Evolutionary conservation across 1,284 basidiomycete species (phyloP).

Genomic region (Cryptococcus sp.): DNA sequence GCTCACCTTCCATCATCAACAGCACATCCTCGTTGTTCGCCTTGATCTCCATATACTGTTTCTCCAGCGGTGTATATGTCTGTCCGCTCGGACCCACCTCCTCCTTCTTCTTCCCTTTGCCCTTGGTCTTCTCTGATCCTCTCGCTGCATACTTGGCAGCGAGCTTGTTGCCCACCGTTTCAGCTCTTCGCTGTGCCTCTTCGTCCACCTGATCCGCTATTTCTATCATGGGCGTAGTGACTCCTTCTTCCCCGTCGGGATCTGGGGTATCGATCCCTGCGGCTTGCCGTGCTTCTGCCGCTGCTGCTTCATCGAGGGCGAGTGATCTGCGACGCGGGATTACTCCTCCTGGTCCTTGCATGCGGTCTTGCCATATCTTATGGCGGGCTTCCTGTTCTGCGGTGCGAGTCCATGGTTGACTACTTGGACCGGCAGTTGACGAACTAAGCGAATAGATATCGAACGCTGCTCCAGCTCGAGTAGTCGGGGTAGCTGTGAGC

Average conservation of each 20-base stretch:
- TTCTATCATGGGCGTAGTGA: conserved; percentile 9
- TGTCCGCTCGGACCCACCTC: conserved; percentile 73
- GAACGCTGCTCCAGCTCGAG: conserved; percentile 33
- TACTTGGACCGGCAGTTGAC: conserved; percentile 10
- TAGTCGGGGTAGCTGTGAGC: neutral
- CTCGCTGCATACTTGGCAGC: conserved; percentile 42
- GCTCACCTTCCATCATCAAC: conserved; percentile 70
- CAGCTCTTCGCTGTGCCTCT: conserved; percentile 17
- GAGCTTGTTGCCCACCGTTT: conserved; percentile 25
- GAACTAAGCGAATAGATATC: conserved; percentile 18
- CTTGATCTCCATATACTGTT: conserved; percentile 75
- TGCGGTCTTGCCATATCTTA: conserved; percentile 37
- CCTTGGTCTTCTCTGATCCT: conserved; percentile 28
- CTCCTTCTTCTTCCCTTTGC: conserved; percentile 54
- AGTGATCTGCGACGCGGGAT: conserved; percentile 45
- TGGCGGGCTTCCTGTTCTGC: conserved; percentile 36
- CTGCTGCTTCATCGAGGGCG: conserved; percentile 51
- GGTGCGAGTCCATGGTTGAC: conserved; percentile 15
- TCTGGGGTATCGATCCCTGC: conserved; percentile 13
- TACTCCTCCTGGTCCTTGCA: conserved; percentile 30
- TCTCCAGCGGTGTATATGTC: conserved; percentile 78
- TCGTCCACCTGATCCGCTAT: conserved; percentile 25
- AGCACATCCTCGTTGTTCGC: conserved; percentile 71
- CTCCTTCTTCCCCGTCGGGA: conserved; percentile 9
- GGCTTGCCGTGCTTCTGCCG: conserved; percentile 32